These are phyloP conservation scores for Kitagawia praeruptora DNA, from an alignment of 129 eudicot genomes.

Conservation along the genomic window DNA sequence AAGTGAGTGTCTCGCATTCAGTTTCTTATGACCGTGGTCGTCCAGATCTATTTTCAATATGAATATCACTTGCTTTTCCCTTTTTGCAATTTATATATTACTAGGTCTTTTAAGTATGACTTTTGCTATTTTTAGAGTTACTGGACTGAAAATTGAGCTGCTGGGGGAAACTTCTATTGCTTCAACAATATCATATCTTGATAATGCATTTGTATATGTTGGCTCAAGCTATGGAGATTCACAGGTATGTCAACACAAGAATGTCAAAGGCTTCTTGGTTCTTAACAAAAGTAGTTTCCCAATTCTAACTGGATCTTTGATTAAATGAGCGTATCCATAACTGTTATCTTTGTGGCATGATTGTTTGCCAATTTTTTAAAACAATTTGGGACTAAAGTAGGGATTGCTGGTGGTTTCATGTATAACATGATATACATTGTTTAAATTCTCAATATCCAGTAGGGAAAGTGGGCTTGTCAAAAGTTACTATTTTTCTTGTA, in stretches of 20 bases:
- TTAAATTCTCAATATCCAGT: background rate
- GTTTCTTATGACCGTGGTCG: background rate
- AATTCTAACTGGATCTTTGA: background rate
- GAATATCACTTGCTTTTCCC: background rate
- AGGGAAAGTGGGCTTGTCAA: background rate
- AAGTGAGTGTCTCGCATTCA: slow-evolving; percentile 42
- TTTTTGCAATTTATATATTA: background rate
- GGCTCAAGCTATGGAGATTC: slow-evolving; percentile 99
- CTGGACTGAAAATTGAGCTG: slow-evolving; percentile 96
- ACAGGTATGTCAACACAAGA: slow-evolving; percentile 48
- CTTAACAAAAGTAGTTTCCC: background rate
- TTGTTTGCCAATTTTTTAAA: background rate
- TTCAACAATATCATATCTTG: slow-evolving; percentile 90
- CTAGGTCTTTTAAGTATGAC: slow-evolving; percentile 7
- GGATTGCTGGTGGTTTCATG: background rate
- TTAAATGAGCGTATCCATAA: background rate
- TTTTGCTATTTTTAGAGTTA: slow-evolving; percentile 50
- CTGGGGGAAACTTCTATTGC: slow-evolving; percentile 95
- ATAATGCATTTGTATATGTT: slow-evolving; percentile 83
- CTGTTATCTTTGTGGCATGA: background rate
- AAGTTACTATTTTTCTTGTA: background rate
- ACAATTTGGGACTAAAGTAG: background rate
- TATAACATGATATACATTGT: background rate
- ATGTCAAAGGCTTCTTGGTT: background rate
- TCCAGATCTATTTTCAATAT: background rate